Evolutionary conservation across 148 eudicot genomes (phyloP).

Genomic region (Rhododendron griersonianum): DNA sequence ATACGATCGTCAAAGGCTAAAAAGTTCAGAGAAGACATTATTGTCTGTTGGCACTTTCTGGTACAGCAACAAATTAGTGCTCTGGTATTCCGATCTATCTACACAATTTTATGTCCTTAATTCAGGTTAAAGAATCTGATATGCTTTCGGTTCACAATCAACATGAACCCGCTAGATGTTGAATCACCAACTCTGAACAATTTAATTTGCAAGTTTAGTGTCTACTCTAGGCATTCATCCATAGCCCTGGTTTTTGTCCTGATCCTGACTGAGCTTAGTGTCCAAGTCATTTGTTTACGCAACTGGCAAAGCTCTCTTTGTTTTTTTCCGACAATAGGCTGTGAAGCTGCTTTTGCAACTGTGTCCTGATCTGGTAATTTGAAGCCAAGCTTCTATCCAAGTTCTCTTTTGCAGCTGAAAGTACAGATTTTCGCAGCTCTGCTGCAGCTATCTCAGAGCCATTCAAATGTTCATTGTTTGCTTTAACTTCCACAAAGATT

Average conservation of each 20-base stretch:
- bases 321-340: constrained; percentile 19
- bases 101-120: neutral
- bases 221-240: neutral
- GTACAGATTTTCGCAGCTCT: constrained; percentile 35
- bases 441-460: constrained; percentile 37
- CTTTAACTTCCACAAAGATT: constrained; percentile 24
- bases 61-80: neutral
- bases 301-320: constrained; percentile 2
- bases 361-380: constrained; percentile 29
- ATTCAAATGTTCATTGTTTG: constrained; percentile 8
- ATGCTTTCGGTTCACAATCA: neutral
- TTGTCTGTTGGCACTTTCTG: neutral
- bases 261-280: constrained; percentile 4
- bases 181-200: neutral
- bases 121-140: neutral
- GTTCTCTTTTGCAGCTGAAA: constrained; percentile 32
- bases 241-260: neutral
- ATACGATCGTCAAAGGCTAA: neutral
- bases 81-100: neutral
- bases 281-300: neutral
- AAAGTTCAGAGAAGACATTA: neutral
- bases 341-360: constrained; percentile 44
- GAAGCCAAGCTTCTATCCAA: constrained; percentile 33
- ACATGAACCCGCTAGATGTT: neutral
- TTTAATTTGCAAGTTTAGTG: neutral